phyloP scores from a whole-genome alignment of 306 rosid species.

The Arachis stenosperma region DNA sequence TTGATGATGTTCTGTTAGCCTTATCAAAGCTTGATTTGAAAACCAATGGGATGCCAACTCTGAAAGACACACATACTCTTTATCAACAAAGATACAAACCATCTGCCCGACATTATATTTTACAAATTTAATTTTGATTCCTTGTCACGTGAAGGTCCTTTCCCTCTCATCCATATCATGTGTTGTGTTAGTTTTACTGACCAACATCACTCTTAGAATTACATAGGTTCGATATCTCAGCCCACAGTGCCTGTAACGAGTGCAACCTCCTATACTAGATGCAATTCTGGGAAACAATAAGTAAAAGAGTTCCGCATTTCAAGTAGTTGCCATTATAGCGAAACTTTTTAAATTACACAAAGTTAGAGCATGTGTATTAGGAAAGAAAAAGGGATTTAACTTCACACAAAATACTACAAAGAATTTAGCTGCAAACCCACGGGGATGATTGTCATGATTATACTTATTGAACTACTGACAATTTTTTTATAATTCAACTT shows the following conservation, averaged over 20 bases:
- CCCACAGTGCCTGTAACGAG: too few species aligned
- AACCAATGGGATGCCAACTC: slow-evolving; percentile 87
- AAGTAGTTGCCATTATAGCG: slow-evolving; percentile 10
- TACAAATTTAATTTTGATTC: slow-evolving; percentile 13
- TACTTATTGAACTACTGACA: neutral
- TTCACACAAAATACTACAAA: neutral
- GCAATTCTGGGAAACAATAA: too few species aligned
- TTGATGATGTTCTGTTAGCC: slow-evolving; percentile 94
- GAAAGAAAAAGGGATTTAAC: neutral
- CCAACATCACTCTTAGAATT: too few species aligned
- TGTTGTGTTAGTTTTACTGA: neutral
- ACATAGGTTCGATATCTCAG: too few species aligned
- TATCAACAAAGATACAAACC: slow-evolving; percentile 20
- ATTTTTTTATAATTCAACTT: slow-evolving; percentile 7
- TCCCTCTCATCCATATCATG: neutral
- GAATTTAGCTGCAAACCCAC: neutral
- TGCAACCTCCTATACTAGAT: too few species aligned
- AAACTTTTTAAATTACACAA: neutral
- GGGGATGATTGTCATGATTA: neutral
- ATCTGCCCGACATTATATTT: neutral
- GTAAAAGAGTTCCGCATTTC: slow-evolving; percentile 18
- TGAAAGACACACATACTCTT: slow-evolving; percentile 48
- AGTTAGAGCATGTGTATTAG: slow-evolving; percentile 5
- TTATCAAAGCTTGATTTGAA: slow-evolving; percentile 98
- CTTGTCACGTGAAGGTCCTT: neutral